phyloP scores from a whole-genome alignment of 768 basidiomycete genomes.

The Zangia roseola region DNA sequence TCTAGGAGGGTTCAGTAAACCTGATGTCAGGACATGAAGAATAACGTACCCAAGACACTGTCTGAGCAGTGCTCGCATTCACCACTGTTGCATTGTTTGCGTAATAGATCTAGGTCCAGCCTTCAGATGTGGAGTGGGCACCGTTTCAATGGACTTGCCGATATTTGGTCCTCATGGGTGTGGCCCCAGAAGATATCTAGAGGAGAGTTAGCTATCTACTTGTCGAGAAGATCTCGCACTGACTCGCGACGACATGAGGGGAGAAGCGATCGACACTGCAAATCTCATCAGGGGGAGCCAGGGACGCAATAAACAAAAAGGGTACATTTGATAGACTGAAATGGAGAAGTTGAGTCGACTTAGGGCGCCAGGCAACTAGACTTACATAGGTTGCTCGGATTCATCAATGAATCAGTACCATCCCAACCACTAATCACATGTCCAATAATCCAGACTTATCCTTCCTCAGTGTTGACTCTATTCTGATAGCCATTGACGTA shows the following conservation, averaged over 20 bases:
- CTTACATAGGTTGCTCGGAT: constrained; percentile 71
- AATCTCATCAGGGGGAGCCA: background rate
- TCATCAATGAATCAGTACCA: constrained; percentile 58
- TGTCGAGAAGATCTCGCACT: constrained; percentile 22
- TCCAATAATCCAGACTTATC: constrained; percentile 51
- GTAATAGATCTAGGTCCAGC: constrained; percentile 56
- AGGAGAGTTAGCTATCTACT: constrained; percentile 10
- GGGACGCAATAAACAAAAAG: background rate
- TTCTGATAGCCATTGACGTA: constrained; percentile 23
- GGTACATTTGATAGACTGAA: constrained; percentile 50
- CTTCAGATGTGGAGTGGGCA: background rate
- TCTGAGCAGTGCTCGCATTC: constrained; percentile 53
- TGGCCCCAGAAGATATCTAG: constrained; percentile 80
- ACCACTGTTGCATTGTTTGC: constrained; percentile 65
- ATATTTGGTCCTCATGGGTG: constrained; percentile 71
- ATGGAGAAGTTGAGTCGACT: constrained; percentile 1
- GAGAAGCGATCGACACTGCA: constrained; percentile 71
- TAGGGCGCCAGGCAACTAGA: background rate
- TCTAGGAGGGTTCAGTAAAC: constrained; percentile 36
- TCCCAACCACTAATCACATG: constrained; percentile 70
- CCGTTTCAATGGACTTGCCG: constrained; percentile 35
- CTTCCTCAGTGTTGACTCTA: constrained; percentile 9
- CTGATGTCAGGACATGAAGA: constrained; percentile 3
- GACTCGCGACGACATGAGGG: constrained; percentile 74
- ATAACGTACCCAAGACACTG: constrained; percentile 46